Conservation (phyloP, 305 asterid species). For the Withania somnifera region DNA sequence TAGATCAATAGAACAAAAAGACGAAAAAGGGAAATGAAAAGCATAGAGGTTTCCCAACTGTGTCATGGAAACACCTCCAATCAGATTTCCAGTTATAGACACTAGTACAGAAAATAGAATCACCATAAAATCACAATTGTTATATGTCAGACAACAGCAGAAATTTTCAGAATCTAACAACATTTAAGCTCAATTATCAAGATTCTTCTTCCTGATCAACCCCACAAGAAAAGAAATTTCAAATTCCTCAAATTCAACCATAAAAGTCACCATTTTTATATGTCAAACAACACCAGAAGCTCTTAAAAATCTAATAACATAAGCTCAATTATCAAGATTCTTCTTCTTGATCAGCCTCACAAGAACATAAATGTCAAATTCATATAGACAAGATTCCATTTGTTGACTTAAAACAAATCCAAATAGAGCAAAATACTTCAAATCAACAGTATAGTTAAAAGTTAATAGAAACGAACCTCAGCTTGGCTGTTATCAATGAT, state of each 20-base stretch:
- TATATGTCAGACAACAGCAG: background rate
- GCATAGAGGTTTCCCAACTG: background rate
- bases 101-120: background rate
- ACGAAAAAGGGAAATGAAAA: background rate
- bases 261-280: background rate
- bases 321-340: background rate
- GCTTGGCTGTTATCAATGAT: conserved; percentile 43
- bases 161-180: background rate
- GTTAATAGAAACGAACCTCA: conserved; percentile 42
- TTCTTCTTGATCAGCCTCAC: background rate
- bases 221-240: background rate
- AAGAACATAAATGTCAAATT: background rate
- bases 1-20: background rate
- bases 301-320: background rate
- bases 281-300: background rate
- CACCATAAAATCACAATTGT: background rate
- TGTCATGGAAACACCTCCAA: background rate
- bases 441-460: background rate
- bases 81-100: background rate
- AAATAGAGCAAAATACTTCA: background rate
- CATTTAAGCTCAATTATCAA: background rate
- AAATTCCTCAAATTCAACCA: background rate
- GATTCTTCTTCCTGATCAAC: background rate
- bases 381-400: background rate
- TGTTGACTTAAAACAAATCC: background rate